Evolutionary conservation across 179 eudicot species (phyloP), one percentile per base, ranked within the genome.

Genomic region (Spergularia azorica): DNA sequence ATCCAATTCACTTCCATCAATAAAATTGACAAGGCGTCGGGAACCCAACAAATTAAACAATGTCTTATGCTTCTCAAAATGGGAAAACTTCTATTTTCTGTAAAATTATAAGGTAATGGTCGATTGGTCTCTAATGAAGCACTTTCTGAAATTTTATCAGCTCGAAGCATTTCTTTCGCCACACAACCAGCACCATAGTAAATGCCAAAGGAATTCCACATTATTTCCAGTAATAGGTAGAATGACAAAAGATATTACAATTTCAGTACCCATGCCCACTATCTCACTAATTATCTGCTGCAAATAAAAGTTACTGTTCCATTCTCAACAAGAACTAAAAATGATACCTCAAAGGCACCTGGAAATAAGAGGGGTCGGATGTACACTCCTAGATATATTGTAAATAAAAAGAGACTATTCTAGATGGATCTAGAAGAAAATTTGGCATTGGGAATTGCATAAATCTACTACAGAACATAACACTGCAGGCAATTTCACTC

Each of bases 81-180:
- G 48, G 48, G 8, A 43, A 43, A 6, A 4, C 2, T 43, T 43
- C 48, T 43, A 43, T 4, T 43, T 43, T 43, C 48, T 43, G 8
- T 43, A 6, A 6, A 26, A 6, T 6, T 57, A 57, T 6, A 57
- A 57, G 61, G 61, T 15, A 15, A 57, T 1, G 17, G 18, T 57
- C 14, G 59, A 55, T 55, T 55, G 14, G 14, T 36, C 3, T 38
- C 7, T 5, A 46, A 64, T 64, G 50, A 64, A 38, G 51, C 15
- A 36, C 16, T 64, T 64, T 64, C 17, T 26, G 32, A 26, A 2
- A 26, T 26, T 26, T 26, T 36, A 64, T 38, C 15, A 9, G 50
- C 69, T 38, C 50, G 18, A 64, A 64, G 15, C 69, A 38, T 13
- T 38, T 64, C 20, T 64, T 64, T 64, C 69, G 14, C 69, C 5